Evolutionary conservation across 768 basidiomycete genomes (phyloP), one percentile per base, ranked within the genome.

Genomic region (Trametes villosa): DNA sequence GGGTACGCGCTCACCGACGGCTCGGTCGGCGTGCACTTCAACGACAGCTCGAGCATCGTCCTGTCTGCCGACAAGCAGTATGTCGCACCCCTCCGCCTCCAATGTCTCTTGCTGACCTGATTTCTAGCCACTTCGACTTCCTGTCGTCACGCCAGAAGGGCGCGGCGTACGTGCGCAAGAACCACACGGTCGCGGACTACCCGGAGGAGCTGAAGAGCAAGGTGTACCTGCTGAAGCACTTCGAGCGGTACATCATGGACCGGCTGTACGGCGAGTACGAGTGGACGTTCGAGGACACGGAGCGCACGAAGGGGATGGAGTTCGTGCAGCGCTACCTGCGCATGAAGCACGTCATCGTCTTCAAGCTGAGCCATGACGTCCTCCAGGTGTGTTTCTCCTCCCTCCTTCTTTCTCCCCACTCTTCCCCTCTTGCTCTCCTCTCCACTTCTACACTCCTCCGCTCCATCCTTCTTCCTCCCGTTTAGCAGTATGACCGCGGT

Each of bases 1-100:
- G 97, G 96, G 1, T 98, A 97, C 73, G 94, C 94, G 3, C 79
- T 98, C 70, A 96, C 94, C 20, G 95, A 99, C 69, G 95, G 96
- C 3, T 91, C 91, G 24, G 88, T 98, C 46, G 94, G 94, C 6
- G 93, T 98, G 22, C 88, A 98, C 75, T 99, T 97, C 78, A 98
- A 98, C 68, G 97, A 99, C 72, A 94, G 91, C 71, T 93, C 94
- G 17, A 89, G 84, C 30, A 71, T 97, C 63, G 84, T 97, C 33
- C 77, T 98, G 63, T 85, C 92, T 38, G 86, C 96, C 1, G 90
- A 92, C 68, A 96, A 93, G 74, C 77, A 86, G 96, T 96, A 67
- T 67, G 93, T 81, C n/a, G n/a, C n/a, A n/a, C n/a, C n/a, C n/a
- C 52, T 45, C 46, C n/a, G 29, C 51, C 57, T 61, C 22, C 17